A percentile compares a stretch with the other conserved stretches of the same genome.
Conservation (phyloP, 176 grass and related monocot genomes). For the Phyllostachys edulis region DNA sequence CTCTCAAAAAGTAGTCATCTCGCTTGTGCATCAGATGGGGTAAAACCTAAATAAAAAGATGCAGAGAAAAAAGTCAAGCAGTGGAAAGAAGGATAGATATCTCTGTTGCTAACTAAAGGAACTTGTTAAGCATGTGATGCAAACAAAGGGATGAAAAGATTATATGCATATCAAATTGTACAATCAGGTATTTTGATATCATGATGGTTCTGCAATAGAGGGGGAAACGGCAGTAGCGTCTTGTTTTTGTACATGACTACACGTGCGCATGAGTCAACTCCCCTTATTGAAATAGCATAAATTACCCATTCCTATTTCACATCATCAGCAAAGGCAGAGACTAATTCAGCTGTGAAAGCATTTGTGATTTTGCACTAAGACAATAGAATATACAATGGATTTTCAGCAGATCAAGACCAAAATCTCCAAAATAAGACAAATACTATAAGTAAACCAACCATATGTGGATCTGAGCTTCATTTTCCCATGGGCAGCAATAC, state of each 20-base stretch:
- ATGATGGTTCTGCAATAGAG: neutral
- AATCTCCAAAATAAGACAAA: neutral
- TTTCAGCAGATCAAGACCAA: slow-evolving; percentile 1
- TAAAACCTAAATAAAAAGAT: slow-evolving; percentile 45
- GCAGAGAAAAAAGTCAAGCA: slow-evolving; percentile 14
- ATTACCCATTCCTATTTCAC: neutral
- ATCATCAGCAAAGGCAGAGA: neutral
- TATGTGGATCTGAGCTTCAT: neutral
- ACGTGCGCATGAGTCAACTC: neutral
- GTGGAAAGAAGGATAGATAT: neutral
- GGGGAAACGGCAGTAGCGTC: neutral
- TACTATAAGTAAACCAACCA: neutral
- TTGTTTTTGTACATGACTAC: neutral
- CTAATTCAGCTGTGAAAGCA: neutral
- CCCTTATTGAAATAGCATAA: neutral
- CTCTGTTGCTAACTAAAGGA: neutral
- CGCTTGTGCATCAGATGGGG: slow-evolving; percentile 50
- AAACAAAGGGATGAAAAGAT: slow-evolving; percentile 17
- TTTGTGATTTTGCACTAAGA: neutral
- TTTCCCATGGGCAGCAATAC: neutral
- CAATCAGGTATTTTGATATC: neutral
- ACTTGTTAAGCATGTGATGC: neutral
- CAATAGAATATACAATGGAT: neutral
- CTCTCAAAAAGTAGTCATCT: slow-evolving; percentile 39
- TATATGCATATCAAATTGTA: slow-evolving; percentile 5